Base-by-base conservation (phyloP, 257 asterid genomes). In the Ballota nigra region DNA sequence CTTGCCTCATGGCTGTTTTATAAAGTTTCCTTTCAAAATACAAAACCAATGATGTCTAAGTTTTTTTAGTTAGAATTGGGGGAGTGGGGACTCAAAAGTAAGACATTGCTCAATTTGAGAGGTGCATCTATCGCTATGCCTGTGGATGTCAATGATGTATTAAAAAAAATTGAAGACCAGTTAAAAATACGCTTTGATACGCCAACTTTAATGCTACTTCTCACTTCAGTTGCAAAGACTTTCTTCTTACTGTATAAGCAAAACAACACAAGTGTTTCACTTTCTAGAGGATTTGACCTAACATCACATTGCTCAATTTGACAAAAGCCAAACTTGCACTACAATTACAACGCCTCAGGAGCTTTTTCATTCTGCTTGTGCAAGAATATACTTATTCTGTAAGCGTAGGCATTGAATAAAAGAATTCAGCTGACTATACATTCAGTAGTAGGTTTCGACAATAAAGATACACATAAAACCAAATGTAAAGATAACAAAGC, bases 231-330 rank as follows among this genome's bases (percentile, higher is more conserved):
- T 20, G 61, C 31, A 55, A 22, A 55, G 29, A 55, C 61, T 53
- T 16, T 52, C 59, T 19, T 22, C 24, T 52, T 52, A 52, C 12
- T 52, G 61, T 55, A 20, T 55, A 22, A 22, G 33, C 31, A 20
- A 55, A 18, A 51, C 20, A 51, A 51, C 9, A 15, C 4, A 51
- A 18, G 58, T 51, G 26, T 18, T 51, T 51, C 18, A 20, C 26
- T 51, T 51, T 11, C 24, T 51, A 1, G 26, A 51, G 58, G 68
- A 56, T 69, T 66, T 43, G 36, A 43, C 68, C 78, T 24, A 56
- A 49, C 55, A 73, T 73, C 72, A 63, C 38, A 65, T 2, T 43
- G 53, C 57, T 34, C 71, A 66, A 76, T 53, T 40, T 63, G 71
- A 69, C 1, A 10, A 59, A 71, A 57, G 66, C 67, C 47, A 40